Evolutionary conservation across 192 early-diverging fungal genomes (phyloP), one percentile per base, ranked within the genome.

Genomic region (Gamsiella multidivaricata): DNA sequence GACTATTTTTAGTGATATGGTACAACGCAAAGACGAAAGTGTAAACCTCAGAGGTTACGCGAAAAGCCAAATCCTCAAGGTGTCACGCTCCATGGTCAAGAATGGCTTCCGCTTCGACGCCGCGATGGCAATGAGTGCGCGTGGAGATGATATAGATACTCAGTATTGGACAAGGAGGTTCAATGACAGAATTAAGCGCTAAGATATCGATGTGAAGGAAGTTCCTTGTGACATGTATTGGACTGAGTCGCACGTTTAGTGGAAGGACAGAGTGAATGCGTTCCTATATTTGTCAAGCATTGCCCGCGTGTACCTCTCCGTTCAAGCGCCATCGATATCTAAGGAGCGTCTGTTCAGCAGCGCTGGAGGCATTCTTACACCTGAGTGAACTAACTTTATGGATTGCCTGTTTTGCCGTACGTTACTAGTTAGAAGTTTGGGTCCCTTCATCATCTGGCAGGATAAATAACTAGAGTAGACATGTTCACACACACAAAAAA

Each of bases 281-380:
- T 55, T 32, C 32, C 54, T 32, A 11, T 32, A 55, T n/a, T 34
- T 55, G 34, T 55, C 54, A 34, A 1, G 3, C 2, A 7, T 34
- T 20, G 54, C 54, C n/a, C 54, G 54, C 7, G n/a, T 34, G 1
- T 34, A 55, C 54, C 18, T 55, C 17, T 55, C 54, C 17, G 32
- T 34, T 6, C 54, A 55, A 10, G 54, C 54, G 20, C 34, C 54
- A 55, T 55, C 54, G 1, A 32, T 32, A 34, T 14, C 53, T 31
- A 33, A 8, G 31, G 53, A 54, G 31, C 53, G 53, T n/a, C 53
- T 54, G 7, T 54, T 54, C 32, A 54, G 53, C 33, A 32, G 5
- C 20, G 29, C 53, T 34, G 53, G 32, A 34, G n/a, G n/a, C 5
- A 54, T 54, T 5, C 28, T 54, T 20, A 54, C 53, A 18, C 5